Percentiles rank a stretch among this genome's conserved stretches.
Evolutionary conservation across 1,284 basidiomycete species (phyloP).

Genomic region (Paramarasmius palmivorus): DNA sequence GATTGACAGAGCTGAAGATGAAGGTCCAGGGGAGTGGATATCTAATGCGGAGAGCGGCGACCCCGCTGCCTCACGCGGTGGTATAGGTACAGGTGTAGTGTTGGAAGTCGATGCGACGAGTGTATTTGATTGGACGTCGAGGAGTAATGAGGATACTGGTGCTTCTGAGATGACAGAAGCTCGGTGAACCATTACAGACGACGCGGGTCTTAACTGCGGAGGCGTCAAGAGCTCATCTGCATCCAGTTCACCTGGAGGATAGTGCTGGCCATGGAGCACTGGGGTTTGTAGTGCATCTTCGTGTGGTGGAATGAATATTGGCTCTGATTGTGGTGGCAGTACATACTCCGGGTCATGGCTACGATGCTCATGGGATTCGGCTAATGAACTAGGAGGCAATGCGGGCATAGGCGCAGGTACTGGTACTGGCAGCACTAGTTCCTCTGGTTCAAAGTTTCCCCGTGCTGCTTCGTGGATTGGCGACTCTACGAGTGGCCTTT

Average conservation of each 20-base stretch:
- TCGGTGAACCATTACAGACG: background rate
- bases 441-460: background rate
- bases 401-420: background rate
- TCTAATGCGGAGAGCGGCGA: slow-evolving; percentile 6
- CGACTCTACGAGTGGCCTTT: background rate
- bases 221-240: slow-evolving; percentile 10
- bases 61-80: slow-evolving; percentile 3
- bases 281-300: slow-evolving; percentile 15
- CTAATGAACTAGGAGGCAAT: background rate
- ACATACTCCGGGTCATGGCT: no score
- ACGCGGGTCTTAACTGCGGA: background rate
- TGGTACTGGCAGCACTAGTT: background rate
- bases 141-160: background rate
- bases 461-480: background rate
- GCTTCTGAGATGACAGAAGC: background rate
- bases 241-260: background rate
- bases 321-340: background rate
- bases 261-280: background rate
- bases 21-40: slow-evolving; percentile 1
- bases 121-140: background rate
- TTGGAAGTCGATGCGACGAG: slow-evolving; percentile 1
- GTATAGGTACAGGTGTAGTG: slow-evolving; percentile 20
- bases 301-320: background rate
- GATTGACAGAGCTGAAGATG: slow-evolving; percentile 5
- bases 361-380: background rate